A percentile compares a stretch with the other conserved stretches of the same genome.
phyloP scores from a whole-genome alignment of 2,329 filamentous ascomycete species.

The Meredithiella fracta region DNA sequence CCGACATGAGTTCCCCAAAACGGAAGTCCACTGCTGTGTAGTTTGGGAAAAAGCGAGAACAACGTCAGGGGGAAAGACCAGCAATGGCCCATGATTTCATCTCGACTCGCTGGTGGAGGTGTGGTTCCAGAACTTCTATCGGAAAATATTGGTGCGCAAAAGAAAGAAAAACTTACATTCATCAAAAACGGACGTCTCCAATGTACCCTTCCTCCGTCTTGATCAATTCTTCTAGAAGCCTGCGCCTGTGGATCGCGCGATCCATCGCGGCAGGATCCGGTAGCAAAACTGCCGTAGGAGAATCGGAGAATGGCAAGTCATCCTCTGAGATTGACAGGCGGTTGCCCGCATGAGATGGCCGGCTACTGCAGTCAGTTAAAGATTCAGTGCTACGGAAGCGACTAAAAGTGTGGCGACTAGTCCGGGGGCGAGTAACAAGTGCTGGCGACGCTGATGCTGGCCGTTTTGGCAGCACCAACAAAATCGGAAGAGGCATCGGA shows the following conservation, averaged over 20 bases:
- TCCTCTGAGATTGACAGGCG: constrained; percentile 46
- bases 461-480: constrained; percentile 65
- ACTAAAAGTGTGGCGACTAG: background rate
- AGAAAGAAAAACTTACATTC: constrained; percentile 41
- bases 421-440: constrained; percentile 36
- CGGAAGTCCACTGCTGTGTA: background rate
- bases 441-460: constrained; percentile 60
- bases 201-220: constrained; percentile 79
- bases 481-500: constrained; percentile 64
- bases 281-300: constrained; percentile 20
- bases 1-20: background rate
- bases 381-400: constrained; percentile 26
- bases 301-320: constrained; percentile 24
- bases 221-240: constrained; percentile 72
- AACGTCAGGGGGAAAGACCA: background rate
- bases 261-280: constrained; percentile 51
- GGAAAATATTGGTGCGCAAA: too few relatives aligned
- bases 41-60: background rate
- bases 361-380: constrained; percentile 45
- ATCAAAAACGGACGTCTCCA: constrained; percentile 72
- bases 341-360: constrained; percentile 36
- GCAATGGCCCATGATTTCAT: background rate
- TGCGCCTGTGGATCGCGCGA: constrained; percentile 57
- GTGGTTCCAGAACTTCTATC: background rate
- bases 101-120: background rate